Percentiles rank a stretch among this genome's conserved stretches.
Conservation (phyloP, 2,329 filamentous ascomycete genomes). For the Xylaria hypoxylon region DNA sequence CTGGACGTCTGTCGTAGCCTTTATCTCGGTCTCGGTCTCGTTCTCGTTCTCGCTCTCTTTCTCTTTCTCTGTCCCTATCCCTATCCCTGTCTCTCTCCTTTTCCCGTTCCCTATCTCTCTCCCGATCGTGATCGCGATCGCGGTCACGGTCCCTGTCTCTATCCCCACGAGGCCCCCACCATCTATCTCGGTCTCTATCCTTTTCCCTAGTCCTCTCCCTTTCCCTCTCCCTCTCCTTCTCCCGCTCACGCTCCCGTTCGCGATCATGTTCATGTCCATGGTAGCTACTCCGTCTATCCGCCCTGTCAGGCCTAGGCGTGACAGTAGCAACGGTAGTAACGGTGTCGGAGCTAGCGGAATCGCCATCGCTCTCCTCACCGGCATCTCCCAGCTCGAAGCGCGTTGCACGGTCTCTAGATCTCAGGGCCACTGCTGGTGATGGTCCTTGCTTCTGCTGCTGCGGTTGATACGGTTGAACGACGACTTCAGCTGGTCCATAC, state of each 20-base stretch:
- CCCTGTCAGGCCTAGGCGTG: conserved; percentile 16
- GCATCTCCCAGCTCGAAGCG: conserved; percentile 32
- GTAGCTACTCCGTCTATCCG: conserved; percentile 30
- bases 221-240: conserved; percentile 6
- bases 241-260: conserved; percentile 4
- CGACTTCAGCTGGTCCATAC: conserved; percentile 25
- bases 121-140: conserved; percentile 4
- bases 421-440: conserved; percentile 10
- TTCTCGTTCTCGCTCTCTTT: conserved; percentile 8
- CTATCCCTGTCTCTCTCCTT: conserved; percentile 4
- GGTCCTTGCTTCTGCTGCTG: conserved; percentile 5
- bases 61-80: not conserved
- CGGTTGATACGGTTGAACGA: conserved; percentile 22
- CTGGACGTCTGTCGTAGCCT: conserved; percentile 29
- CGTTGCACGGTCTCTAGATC: conserved; percentile 13
- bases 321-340: conserved; percentile 22
- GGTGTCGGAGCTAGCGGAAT: conserved; percentile 28
- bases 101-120: conserved; percentile 5
- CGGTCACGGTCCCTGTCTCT: conserved; percentile 19
- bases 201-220: conserved; percentile 21
- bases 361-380: conserved; percentile 21
- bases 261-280: conserved; percentile 25
- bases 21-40: conserved; percentile 16
- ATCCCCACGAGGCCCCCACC: conserved; percentile 10
- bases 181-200: conserved; percentile 21